Evolutionary conservation across 257 asterid species (phyloP), one percentile per base, ranked within the genome.

Genomic region (Penstemon eatonii): DNA sequence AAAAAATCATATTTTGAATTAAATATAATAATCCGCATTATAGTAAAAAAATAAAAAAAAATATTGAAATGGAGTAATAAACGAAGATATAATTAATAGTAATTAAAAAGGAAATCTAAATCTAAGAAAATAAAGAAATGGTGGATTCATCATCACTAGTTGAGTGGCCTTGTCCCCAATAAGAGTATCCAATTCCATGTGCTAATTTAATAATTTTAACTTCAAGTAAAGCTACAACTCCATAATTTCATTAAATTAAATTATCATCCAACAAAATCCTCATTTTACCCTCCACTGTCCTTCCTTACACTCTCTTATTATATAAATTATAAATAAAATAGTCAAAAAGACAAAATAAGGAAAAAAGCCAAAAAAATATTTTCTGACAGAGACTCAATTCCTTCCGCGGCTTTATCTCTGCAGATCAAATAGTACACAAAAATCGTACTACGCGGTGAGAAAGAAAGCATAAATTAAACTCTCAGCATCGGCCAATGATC

Each of bases 401-500:
- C 86, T 76, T 76, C 87, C 76, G 77, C 79, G 79, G 83, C 84
- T 82, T 75, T 83, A 76, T 82, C 90, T 67, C 76, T 49, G 84
- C 85, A 79, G 85, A 88, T 85, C 88, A 73, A 80, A 52, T 2
- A 58, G 19, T 56, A 46, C 66, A 63, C 18, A 57, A 75, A 80
- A 56, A 63, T 25, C 47, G 47, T 3, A 46, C 56, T 38, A 66
- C 78, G 85, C 90, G 78, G 73, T 39, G 5, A 49, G 60, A 37
- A 6, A 67, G 39, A 19, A 46, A 43, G 64, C 58, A 42, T 52
- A 19, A 46, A 53, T 58, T 57, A 68, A 42, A 68, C 80, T 58
- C 55, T 55, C 69, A 58, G 5, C 53, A 36, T 56, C 49, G 18
- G 18, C 18, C 18, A 15, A 15, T 15, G 49, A 25, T 47, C 58